phyloP scores from a whole-genome alignment of 495 filamentous ascomycete species.

The Wilcoxina mikolae region DNA sequence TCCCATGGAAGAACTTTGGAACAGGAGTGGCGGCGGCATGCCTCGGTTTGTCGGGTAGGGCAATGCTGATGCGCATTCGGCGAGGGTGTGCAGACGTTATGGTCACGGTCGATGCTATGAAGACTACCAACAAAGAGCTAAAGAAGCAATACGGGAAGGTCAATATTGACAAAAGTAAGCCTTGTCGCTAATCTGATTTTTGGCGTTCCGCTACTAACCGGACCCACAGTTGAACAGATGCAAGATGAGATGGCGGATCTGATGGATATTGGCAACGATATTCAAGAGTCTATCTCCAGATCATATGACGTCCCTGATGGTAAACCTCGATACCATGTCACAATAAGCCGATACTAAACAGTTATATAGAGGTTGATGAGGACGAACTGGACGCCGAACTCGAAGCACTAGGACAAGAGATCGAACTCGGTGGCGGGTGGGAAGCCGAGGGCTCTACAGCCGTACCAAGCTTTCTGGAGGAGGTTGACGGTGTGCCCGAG shows the following conservation, averaged over 20 bases:
- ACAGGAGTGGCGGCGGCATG: not conserved
- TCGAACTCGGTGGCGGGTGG: slow-evolving; percentile 43
- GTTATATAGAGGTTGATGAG: slow-evolving; percentile 72
- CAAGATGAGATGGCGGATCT: slow-evolving; percentile 99
- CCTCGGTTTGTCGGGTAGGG: slow-evolving; percentile 11
- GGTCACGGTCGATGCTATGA: slow-evolving; percentile 95
- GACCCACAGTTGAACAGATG: slow-evolving; percentile 54
- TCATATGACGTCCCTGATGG: slow-evolving; percentile 90
- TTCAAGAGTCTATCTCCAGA: slow-evolving; percentile 85
- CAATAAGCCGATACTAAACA: not conserved
- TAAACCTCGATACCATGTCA: not conserved
- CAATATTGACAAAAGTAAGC: slow-evolving; percentile 69
- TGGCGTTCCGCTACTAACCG: not conserved
- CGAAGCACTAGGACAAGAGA: slow-evolving; percentile 84
- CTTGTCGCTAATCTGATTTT: not conserved
- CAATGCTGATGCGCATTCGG: slow-evolving; percentile 17
- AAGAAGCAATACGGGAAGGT: slow-evolving; percentile 95
- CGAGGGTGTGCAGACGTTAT: slow-evolving; percentile 48
- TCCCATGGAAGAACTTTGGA: not conserved
- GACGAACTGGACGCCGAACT: slow-evolving; percentile 91
- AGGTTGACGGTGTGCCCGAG: slow-evolving; percentile 51
- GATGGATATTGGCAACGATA: slow-evolving; percentile 96
- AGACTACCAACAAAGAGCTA: slow-evolving; percentile 85
- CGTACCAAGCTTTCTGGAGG: slow-evolving; percentile 75
- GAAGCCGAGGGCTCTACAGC: slow-evolving; percentile 43